These are phyloP conservation scores for Rhypophila decipiens DNA, from an alignment of 495 filamentous ascomycete genomes.

Conservation along the genomic window DNA sequence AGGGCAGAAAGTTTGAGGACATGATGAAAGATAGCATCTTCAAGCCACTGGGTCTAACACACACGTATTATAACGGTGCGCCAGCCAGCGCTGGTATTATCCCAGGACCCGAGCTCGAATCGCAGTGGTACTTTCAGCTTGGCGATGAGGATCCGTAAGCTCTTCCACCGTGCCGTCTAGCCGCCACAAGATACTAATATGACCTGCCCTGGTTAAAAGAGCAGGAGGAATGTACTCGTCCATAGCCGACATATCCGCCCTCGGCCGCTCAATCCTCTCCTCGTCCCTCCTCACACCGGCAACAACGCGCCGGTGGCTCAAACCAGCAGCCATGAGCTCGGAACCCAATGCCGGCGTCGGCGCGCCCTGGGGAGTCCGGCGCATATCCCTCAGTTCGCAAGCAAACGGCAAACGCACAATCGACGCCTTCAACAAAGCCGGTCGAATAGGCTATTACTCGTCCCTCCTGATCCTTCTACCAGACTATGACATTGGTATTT, in stretches of 20 bases:
- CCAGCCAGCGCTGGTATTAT: constrained; percentile 26
- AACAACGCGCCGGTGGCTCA: constrained; percentile 52
- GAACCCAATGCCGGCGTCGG: constrained; percentile 40
- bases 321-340: constrained; percentile 45
- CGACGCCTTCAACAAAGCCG: constrained; percentile 47
- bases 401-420: constrained; percentile 42
- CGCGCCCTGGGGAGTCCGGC: constrained; percentile 53
- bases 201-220: constrained; percentile 16
- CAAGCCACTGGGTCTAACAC: constrained; percentile 37
- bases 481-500: constrained; percentile 46
- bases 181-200: not conserved
- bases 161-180: not conserved
- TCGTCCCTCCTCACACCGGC: constrained; percentile 38
- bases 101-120: constrained; percentile 18
- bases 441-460: constrained; percentile 41
- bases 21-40: constrained; percentile 41
- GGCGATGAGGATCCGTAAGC: constrained; percentile 35
- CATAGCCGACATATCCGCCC: constrained; percentile 39
- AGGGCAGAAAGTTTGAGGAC: constrained; percentile 35
- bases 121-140: constrained; percentile 30
- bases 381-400: constrained; percentile 23
- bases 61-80: constrained; percentile 32
- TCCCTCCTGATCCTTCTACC: constrained; percentile 41
- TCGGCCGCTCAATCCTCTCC: constrained; percentile 51
- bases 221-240: constrained; percentile 55